Conservation (phyloP, 441 rosid genomes). For the Euphorbia corollata region DNA sequence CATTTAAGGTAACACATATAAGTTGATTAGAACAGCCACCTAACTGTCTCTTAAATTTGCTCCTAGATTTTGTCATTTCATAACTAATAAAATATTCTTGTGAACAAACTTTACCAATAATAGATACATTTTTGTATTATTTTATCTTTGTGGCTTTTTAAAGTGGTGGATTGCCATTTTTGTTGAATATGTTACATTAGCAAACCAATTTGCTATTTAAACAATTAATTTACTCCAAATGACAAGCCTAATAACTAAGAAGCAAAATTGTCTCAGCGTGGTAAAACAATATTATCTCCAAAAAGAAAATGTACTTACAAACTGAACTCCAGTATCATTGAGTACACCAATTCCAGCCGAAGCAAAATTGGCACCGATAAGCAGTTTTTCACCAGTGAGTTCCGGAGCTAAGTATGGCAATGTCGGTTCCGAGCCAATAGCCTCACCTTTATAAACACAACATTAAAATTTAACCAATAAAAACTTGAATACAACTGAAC, state of each 20-base stretch:
- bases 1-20: too few relatives aligned
- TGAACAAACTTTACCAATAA: too few relatives aligned
- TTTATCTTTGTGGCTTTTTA: too few relatives aligned
- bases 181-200: neutral
- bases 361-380: conserved; percentile 89
- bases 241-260: too few relatives aligned
- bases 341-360: conserved; percentile 95
- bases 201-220: neutral
- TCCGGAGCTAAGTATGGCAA: conserved; percentile 78
- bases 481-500: neutral
- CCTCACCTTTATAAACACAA: conserved; percentile 44
- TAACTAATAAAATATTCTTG: too few relatives aligned
- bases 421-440: conserved; percentile 65
- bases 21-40: too few relatives aligned
- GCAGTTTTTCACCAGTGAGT: conserved; percentile 58
- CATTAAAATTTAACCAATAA: neutral
- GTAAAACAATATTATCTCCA: neutral
- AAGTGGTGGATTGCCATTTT: too few relatives aligned
- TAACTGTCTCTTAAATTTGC: too few relatives aligned
- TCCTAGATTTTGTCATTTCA: too few relatives aligned
- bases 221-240: too few relatives aligned
- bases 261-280: neutral
- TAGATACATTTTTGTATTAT: too few relatives aligned
- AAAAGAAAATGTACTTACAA: conserved; percentile 39
- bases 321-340: conserved; percentile 87